Evolutionary conservation across 805 yeast genomes (phyloP), one percentile per base, ranked within the genome.

Genomic region (Lipomyces sp.): DNA sequence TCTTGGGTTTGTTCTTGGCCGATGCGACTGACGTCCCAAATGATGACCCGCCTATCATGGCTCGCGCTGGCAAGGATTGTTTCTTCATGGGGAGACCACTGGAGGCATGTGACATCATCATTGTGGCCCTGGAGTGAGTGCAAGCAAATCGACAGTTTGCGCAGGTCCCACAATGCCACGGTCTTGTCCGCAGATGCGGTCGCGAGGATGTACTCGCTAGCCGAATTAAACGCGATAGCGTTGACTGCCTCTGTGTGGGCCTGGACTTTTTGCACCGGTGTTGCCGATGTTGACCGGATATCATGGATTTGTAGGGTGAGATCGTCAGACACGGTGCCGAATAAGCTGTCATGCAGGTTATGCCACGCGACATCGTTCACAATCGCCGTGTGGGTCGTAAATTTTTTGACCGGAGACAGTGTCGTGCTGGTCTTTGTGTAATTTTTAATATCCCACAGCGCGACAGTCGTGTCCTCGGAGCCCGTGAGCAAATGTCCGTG

Each of bases 101-200:
- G 80, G 60, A 89, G 79, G 76, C 87, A 83, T 57, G 85, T 80
- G 37, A 89, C 81, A 2, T 85, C 80, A 30, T 81, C 84, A 54
- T 81, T 76, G 75, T 90, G 96, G 29, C 95, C 96, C 70, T 82
- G 85, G 18, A 92, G 78, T 64, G 84, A 83, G 72, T 94, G 83
- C 39, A 90, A 72, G 35, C 92, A 90, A 13, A 79, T 76, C 1
- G 80, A 71, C 37, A 86, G 80, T 73, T 86, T 86, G 74, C 96
- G 83, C 62, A 90, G 77, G 75, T 92, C 97, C 87, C 91, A 91
- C 33, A 89, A 79, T 60, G 84, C 85, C 29, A 91, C 84, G n/a
- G 87, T 79, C 72, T 87, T 86, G 75, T 92, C 97, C 34, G 88
- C 86, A 11, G 92, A 89, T 30, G 90, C 97, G 0, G 95, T 89